A percentile compares a stretch with the other conserved stretches of the same genome.
These are phyloP conservation scores for Trichocomaceae sp. DNA, from an alignment of 2,329 filamentous ascomycete genomes.

Conservation along the genomic window DNA sequence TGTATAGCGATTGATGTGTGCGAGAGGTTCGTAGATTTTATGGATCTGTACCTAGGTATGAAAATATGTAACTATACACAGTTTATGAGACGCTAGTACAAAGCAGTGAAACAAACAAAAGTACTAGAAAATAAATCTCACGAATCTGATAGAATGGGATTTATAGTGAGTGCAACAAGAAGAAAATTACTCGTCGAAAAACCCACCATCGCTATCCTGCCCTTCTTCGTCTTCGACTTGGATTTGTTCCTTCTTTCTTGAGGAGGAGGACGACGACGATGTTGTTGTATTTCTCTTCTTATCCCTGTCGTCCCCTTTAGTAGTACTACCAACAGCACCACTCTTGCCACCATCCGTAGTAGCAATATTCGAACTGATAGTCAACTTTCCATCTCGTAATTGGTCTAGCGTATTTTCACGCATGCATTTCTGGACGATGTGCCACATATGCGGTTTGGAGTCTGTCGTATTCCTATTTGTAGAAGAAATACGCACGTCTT, in stretches of 20 bases:
- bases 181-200: constrained; percentile 28
- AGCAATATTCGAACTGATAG: constrained; percentile 15
- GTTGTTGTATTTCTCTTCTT: constrained; percentile 1
- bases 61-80: background rate
- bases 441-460: constrained; percentile 39
- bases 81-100: background rate
- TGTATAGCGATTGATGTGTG: too few relatives aligned
- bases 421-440: constrained; percentile 40
- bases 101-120: background rate
- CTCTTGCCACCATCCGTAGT: background rate
- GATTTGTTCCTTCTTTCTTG: constrained; percentile 1
- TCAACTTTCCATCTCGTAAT: constrained; percentile 37
- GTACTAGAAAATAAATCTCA: background rate
- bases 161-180: background rate
- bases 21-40: too few relatives aligned
- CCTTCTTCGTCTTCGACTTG: constrained; percentile 15
- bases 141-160: background rate
- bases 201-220: constrained; percentile 35
- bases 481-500: background rate
- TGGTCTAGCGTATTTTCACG: constrained; percentile 36
- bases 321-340: too few relatives aligned
- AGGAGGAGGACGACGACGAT: background rate
- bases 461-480: constrained; percentile 15
- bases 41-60: background rate
- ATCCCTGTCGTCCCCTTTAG: constrained; percentile 13